A percentile compares a stretch with the other conserved stretches of the same genome.
phyloP scores from a whole-genome alignment of 257 asterid genomes.

The Solanum tarapatanum region DNA sequence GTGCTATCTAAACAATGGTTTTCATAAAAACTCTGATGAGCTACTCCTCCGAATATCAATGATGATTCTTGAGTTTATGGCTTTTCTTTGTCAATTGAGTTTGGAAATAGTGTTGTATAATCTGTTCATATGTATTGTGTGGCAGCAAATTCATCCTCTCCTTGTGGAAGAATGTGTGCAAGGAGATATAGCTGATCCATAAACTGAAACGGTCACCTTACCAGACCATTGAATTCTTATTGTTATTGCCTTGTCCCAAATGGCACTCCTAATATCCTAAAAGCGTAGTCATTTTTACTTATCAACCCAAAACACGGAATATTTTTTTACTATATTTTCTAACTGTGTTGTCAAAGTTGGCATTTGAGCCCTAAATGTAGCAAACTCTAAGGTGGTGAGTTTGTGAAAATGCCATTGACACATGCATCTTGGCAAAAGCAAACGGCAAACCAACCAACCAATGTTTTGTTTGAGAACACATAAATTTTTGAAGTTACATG shows the following conservation, averaged over 20 bases:
- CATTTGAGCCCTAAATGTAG: not conserved
- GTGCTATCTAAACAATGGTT: not conserved
- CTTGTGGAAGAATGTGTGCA: not conserved
- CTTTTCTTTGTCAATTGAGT: not conserved
- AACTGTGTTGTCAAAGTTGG: not conserved
- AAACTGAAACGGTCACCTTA: not conserved
- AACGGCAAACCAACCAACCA: not conserved
- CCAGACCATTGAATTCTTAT: not conserved
- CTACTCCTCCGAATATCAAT: not conserved
- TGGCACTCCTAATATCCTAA: not conserved
- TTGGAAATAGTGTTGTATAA: not conserved
- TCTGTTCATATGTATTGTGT: not conserved
- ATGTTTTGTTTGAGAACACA: not conserved
- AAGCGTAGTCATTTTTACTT: not conserved
- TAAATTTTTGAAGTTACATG: not conserved
- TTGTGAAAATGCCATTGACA: not conserved
- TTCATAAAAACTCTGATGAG: not conserved
- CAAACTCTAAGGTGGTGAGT: not conserved
- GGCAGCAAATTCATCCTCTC: not conserved
- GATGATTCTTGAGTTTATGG: not conserved
- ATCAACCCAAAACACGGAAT: not conserved
- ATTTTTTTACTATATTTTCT: not conserved
- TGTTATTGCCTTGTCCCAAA: not conserved
- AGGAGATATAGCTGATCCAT: not conserved
- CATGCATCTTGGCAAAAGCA: not conserved